Evolutionary conservation across 495 filamentous ascomycete genomes (phyloP).

Genomic region (Mytilinidion resinicola): DNA sequence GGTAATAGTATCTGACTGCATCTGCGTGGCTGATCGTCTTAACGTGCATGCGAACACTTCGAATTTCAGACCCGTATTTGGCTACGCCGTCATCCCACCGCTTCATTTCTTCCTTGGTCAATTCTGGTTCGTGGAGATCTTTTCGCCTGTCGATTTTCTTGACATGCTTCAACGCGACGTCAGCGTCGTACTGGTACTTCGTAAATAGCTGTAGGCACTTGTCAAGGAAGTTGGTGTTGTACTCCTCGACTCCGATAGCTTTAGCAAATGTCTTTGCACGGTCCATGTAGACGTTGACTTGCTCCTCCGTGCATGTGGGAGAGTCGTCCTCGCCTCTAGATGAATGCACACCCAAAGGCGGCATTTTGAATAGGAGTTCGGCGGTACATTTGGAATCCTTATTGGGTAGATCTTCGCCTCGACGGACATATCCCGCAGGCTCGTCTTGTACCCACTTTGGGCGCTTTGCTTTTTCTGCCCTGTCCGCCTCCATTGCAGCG

Average conservation of each 20-base stretch:
- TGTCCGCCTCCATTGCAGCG: slow-evolving; percentile 74
- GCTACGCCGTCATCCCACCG: slow-evolving; percentile 88
- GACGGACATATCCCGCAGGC: slow-evolving; percentile 72
- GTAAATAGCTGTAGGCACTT: slow-evolving; percentile 73
- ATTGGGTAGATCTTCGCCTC: slow-evolving; percentile 68
- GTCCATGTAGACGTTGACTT: slow-evolving; percentile 69
- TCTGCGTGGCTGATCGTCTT: slow-evolving; percentile 69
- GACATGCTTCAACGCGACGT: slow-evolving; percentile 68
- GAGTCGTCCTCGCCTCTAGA: slow-evolving; percentile 50
- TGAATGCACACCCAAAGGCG: slow-evolving; percentile 38
- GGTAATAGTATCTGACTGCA: slow-evolving; percentile 90
- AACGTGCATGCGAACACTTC: slow-evolving; percentile 75
- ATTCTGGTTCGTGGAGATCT: slow-evolving; percentile 78
- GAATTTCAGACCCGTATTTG: slow-evolving; percentile 86
- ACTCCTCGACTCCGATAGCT: slow-evolving; percentile 50
- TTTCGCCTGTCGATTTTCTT: slow-evolving; percentile 59
- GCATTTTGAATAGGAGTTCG: slow-evolving; percentile 56
- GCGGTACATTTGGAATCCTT: slow-evolving; percentile 51
- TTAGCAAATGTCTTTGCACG: slow-evolving; percentile 56
- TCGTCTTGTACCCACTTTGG: slow-evolving; percentile 93
- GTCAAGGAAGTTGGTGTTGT: slow-evolving; percentile 73
- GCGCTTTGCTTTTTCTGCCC: slow-evolving; percentile 65
- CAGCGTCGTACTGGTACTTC: slow-evolving; percentile 60
- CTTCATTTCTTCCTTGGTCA: slow-evolving; percentile 71
- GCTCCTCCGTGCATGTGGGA: slow-evolving; percentile 41